Evolutionary conservation across 2,329 filamentous ascomycete genomes (phyloP), one percentile per base, ranked within the genome.

Genomic region (Xylaria sp.): DNA sequence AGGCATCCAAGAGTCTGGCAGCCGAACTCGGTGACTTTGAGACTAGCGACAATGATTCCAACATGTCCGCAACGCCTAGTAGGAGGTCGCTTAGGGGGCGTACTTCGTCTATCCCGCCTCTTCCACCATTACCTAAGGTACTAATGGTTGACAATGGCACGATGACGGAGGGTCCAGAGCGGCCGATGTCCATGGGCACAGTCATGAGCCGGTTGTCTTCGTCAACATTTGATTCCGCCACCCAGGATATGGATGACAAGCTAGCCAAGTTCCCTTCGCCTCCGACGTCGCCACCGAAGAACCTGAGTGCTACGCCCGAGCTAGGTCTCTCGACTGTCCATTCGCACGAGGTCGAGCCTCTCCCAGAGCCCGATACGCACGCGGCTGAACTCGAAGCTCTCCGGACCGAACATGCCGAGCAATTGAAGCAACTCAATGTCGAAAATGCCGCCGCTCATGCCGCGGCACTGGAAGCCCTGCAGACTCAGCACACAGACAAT

Each of bases 1-100:
- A 72, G 40, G 73, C 66, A 17, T 82, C 84, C 16, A 90, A 96
- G 76, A 97, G 89, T 66, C 78, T 99, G 46, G 96, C 94, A 69
- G 92, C 92, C 39, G 94, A 99, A 72, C 81, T 99, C 39, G 91
- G 89, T 48, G 90, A 91, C 61, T 77, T 97, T 40, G 88, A 85
- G 57, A 85, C 85, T 60, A 88, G 89, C 62, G 90, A 91, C 58
- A 89, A 91, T 55, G 87, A 88, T 57, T 87, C 89, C 49, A 77
- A 73, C 54, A 67, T 74, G 22, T 78, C 77, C 17, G 80, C 75
- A 21, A 86, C 83, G 24, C 84, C 84, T 21, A 82, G 78, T 59
- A 76, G 77, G 37, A 70, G 74, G 21, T 83, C 81, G 9, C 69
- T 73, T 43, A 68, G 76, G 39, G 74, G 72, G 38, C 71, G 72